Base-by-base conservation (phyloP, 352 stramenopile genomes). In the Phytophthora brassicae region DNA sequence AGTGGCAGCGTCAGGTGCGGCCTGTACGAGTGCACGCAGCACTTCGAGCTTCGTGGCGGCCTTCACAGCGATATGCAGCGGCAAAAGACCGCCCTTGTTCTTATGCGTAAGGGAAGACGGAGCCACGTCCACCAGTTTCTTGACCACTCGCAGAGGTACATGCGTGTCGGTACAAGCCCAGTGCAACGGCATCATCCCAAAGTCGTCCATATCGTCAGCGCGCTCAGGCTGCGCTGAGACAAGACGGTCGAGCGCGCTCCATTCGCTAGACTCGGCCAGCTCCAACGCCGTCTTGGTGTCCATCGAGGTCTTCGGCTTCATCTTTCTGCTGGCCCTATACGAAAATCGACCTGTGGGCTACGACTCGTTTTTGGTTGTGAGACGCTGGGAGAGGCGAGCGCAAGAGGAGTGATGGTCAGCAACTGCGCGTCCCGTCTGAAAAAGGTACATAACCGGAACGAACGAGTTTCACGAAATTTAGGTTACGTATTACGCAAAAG, bases 151-250 rank as follows among this genome's bases (percentile, higher is more conserved):
- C 54, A 85, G 62, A 35, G 84, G 77, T 41, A 92, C 84, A 56
- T 83, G 70, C 29, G 72, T 77, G 46, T 89, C 86, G 0, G 84
- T 93, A 68, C 86, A 94, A 38, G 82, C 77, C 86, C 86, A 94
- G 68, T 94, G 86, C 49, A 94, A 70, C 49, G 84, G 79, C 69
- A 89, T 85, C 86, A 94, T 94, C 60, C 84, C 86, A 55, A 91
- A 93, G 72, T 94, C 86, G 69, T 94, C 85, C 58, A 81, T 77
- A 54, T 92, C 81, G 43, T 90, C 74, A 20, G 85, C 85, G 68
- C 70, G 72, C 61, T 79, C 69, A 6, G 80, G 66, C 22, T 83
- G 47, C 11, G 66, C 66, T 8, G 70, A 66, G 53, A 94, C 59
- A 46, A 89, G 75, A 19, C 75, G 76, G 51, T 88, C 73, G 36